Conservation (phyloP, 345 rosid species). For the Syzygium aqueum region DNA sequence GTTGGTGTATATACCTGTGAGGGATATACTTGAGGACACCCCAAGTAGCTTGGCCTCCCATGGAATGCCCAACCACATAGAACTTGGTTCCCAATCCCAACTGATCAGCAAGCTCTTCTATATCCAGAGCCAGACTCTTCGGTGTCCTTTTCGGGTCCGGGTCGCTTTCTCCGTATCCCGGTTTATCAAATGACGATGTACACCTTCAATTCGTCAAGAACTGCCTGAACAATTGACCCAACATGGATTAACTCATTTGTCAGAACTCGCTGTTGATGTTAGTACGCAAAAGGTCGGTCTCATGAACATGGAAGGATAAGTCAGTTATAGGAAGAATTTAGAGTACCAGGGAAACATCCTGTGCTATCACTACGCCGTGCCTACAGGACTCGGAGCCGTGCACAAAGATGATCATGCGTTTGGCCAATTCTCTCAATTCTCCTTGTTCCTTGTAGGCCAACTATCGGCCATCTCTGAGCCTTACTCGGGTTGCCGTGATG, state of each 20-base stretch:
- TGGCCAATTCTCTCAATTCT: slow-evolving; percentile 22
- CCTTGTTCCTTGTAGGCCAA: slow-evolving; percentile 48
- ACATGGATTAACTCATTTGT: not conserved
- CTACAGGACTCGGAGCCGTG: slow-evolving; percentile 37
- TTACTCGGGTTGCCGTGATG: slow-evolving; percentile 30
- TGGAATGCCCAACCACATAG: slow-evolving; percentile 32
- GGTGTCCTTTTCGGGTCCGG: slow-evolving; percentile 25
- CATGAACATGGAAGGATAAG: not conserved
- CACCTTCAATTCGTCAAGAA: slow-evolving; percentile 29
- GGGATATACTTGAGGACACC: slow-evolving; percentile 43
- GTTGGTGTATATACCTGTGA: slow-evolving; percentile 15
- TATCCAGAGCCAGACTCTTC: slow-evolving; percentile 32
- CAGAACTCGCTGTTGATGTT: not conserved
- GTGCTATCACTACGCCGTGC: not conserved
- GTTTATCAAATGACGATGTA: slow-evolving; percentile 33
- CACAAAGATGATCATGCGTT: slow-evolving; percentile 21
- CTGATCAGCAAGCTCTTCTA: slow-evolving; percentile 40
- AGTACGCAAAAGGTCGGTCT: not conserved
- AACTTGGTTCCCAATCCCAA: slow-evolving; percentile 33
- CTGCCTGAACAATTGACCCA: slow-evolving; percentile 12
- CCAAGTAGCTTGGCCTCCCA: slow-evolving; percentile 47
- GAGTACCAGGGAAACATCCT: not conserved
- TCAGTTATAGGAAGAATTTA: not conserved
- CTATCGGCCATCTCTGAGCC: slow-evolving; percentile 43
- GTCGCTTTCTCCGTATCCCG: slow-evolving; percentile 51